Evolutionary conservation across 139 green algal genomes (phyloP).

Genomic region (Haematococcus sp.): DNA sequence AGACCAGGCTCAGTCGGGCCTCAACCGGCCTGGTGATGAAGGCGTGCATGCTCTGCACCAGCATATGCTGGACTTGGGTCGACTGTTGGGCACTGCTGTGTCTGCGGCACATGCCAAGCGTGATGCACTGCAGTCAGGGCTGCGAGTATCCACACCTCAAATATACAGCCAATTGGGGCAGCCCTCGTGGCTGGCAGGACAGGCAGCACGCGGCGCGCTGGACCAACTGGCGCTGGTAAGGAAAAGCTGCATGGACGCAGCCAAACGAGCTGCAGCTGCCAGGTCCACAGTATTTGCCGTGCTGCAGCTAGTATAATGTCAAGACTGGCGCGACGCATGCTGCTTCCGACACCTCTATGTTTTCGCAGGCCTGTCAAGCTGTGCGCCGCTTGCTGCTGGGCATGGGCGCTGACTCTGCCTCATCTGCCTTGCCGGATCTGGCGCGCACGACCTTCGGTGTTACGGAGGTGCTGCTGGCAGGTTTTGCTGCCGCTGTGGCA

Average conservation of each 20-base stretch:
- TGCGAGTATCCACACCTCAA: neutral
- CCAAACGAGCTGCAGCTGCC: too few species aligned
- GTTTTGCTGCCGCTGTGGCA: slow-evolving; percentile 12
- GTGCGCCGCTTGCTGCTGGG: slow-evolving; percentile 4
- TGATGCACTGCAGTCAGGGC: slow-evolving; percentile 1
- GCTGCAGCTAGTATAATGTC: too few species aligned
- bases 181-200: slow-evolving; percentile 21
- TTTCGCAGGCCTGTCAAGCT: slow-evolving; percentile 12
- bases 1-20: slow-evolving; percentile 14
- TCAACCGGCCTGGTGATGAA: slow-evolving; percentile 11
- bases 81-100: neutral
- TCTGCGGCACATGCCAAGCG: neutral
- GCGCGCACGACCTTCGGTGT: slow-evolving; percentile 22
- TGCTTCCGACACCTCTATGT: too few species aligned
- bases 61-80: slow-evolving; percentile 1
- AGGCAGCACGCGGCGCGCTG: neutral
- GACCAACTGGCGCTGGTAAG: slow-evolving; percentile 14
- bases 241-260: too few species aligned
- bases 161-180: slow-evolving; percentile 12
- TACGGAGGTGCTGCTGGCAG: slow-evolving; percentile 31
- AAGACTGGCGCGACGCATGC: too few species aligned
- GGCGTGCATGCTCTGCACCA: neutral
- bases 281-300: too few species aligned
- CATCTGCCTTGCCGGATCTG: slow-evolving; percentile 16
- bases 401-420: neutral